phyloP scores from a whole-genome alignment of 2,329 filamentous ascomycete species.

The Ascochyta fabae region DNA sequence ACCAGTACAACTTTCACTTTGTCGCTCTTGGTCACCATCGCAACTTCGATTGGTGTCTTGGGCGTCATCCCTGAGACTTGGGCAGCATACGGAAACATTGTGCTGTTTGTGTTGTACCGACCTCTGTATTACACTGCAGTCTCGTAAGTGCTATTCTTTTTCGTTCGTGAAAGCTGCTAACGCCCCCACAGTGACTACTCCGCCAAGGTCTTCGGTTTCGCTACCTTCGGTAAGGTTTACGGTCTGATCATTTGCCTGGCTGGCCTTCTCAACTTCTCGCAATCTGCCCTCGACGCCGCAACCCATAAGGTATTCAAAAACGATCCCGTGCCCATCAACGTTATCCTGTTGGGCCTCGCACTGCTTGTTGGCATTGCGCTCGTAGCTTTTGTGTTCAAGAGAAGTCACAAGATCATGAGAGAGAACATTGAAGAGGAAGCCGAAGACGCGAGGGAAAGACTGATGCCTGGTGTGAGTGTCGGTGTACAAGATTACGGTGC shows the following conservation, averaged over 20 bases:
- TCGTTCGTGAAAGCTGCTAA: conserved; percentile 5
- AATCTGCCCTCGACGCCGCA: conserved; percentile 78
- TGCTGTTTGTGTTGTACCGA: conserved; percentile 82
- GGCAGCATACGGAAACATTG: conserved; percentile 77
- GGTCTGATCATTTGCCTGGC: conserved; percentile 86
- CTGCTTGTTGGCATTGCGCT: conserved; percentile 69
- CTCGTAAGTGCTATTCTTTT: conserved; percentile 56
- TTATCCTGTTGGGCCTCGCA: conserved; percentile 68
- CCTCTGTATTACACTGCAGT: conserved; percentile 92
- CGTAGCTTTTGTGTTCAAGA: conserved; percentile 68
- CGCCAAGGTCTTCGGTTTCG: conserved; percentile 90
- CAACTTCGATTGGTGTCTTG: conserved; percentile 77
- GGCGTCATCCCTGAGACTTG: conserved; percentile 74
- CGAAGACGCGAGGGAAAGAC: conserved; percentile 41
- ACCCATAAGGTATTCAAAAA: conserved; percentile 75
- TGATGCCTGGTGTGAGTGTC: conserved; percentile 43
- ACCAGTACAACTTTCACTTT: conserved; percentile 76
- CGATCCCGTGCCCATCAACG: conserved; percentile 79
- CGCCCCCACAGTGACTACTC: conserved; percentile 69
- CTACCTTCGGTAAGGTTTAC: conserved; percentile 93
- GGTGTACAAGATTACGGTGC: conserved; percentile 15
- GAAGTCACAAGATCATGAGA: conserved; percentile 53
- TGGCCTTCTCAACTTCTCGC: conserved; percentile 82
- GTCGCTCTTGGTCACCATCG: conserved; percentile 69
- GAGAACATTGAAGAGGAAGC: conserved; percentile 48